A percentile compares a stretch with the other conserved stretches of the same genome.
These are phyloP conservation scores for Cornus suecica DNA, from an alignment of 148 eudicot genomes.

Conservation along the genomic window DNA sequence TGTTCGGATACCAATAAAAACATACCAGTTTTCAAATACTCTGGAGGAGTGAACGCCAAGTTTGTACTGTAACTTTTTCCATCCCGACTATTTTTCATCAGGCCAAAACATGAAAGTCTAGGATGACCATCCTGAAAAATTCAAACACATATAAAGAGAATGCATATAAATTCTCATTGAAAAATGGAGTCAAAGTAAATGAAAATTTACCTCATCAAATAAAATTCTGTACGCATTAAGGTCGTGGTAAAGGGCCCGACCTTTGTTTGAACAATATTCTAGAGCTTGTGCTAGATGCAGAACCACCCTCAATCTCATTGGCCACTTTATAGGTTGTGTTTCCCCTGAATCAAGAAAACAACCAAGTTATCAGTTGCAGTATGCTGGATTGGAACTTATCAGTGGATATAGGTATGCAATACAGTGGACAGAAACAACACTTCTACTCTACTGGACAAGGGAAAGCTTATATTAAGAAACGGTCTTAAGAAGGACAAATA, in stretches of 20 bases:
- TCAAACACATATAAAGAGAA: constrained; percentile 9
- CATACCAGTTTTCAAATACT: constrained; percentile 65
- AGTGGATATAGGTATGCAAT: not conserved
- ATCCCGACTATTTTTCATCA: constrained; percentile 74
- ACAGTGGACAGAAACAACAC: not conserved
- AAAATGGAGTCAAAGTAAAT: not conserved
- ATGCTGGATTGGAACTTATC: not conserved
- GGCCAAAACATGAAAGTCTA: constrained; percentile 72
- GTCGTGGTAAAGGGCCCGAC: constrained; percentile 68
- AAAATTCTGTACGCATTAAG: constrained; percentile 67
- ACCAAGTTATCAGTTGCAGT: no score
- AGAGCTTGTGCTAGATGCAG: constrained; percentile 63
- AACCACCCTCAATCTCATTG: constrained; percentile 71
- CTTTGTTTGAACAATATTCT: constrained; percentile 64
- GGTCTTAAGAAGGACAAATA: not conserved
- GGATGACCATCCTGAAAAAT: constrained; percentile 61
- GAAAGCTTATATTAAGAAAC: not conserved
- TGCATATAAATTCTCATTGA: not conserved
- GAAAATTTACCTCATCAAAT: constrained; percentile 55
- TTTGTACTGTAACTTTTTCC: constrained; percentile 75
- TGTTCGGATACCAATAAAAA: not conserved
- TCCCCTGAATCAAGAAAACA: constrained; percentile 49
- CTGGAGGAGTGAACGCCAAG: constrained; percentile 76
- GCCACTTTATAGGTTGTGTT: constrained; percentile 73
- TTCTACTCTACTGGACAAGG: not conserved